phyloP scores from a whole-genome alignment of 2,329 filamentous ascomycete genomes.

The Paraphaeosphaeria sporulosa region DNA sequence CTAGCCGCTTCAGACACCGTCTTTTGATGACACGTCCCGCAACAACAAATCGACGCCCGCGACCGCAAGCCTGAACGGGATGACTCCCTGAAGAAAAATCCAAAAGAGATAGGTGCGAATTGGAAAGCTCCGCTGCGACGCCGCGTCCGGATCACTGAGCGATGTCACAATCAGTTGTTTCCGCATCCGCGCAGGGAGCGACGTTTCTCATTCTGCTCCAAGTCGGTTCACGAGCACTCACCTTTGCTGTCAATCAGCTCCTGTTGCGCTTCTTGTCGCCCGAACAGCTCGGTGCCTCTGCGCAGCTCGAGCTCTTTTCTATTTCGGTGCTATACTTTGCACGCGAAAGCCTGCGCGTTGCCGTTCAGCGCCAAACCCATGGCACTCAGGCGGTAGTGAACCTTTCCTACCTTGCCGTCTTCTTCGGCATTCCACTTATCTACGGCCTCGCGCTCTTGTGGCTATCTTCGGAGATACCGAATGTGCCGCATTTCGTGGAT shows the following conservation, averaged over 20 bases:
- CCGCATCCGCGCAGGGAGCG: conserved; percentile 71
- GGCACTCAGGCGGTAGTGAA: conserved; percentile 82
- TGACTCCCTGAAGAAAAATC: neutral
- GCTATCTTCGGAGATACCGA: conserved; percentile 59
- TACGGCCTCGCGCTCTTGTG: conserved; percentile 73
- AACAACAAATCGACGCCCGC: conserved; percentile 24
- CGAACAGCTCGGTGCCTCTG: conserved; percentile 80
- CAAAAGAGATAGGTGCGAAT: neutral
- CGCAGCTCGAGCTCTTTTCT: conserved; percentile 92
- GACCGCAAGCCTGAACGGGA: conserved; percentile 13
- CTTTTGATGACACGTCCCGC: conserved; percentile 27
- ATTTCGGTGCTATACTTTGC: conserved; percentile 95
- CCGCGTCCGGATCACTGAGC: conserved; percentile 5
- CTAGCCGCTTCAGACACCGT: conserved; percentile 34
- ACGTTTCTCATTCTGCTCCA: conserved; percentile 89
- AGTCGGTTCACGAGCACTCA: conserved; percentile 83
- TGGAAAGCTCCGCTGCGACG: neutral
- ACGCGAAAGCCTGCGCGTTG: conserved; percentile 88
- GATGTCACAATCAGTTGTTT: conserved; percentile 47
- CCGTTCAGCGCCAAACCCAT: conserved; percentile 77
- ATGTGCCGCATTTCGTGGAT: conserved; percentile 69
- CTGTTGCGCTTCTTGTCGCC: conserved; percentile 89
- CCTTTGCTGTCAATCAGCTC: conserved; percentile 90
- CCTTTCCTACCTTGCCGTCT: conserved; percentile 79
- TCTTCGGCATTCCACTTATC: conserved; percentile 71